These are phyloP conservation scores for Wickerhamomyces mucosus DNA, from an alignment of 805 yeast genomes.

Conservation along the genomic window DNA sequence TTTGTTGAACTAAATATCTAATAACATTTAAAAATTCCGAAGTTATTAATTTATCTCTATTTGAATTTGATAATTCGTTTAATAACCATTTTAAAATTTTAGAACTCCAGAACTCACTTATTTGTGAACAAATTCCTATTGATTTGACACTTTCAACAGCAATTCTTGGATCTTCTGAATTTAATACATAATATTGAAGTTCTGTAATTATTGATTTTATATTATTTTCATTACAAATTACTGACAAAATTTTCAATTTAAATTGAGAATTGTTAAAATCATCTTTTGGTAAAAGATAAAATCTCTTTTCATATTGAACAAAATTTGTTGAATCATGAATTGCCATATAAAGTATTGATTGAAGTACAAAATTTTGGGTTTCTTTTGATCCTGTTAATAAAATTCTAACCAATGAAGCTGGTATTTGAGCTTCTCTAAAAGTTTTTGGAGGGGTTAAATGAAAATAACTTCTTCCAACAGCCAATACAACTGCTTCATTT, in stretches of 20 bases:
- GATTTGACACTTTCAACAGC: constrained; percentile 47
- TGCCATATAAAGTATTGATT: constrained; percentile 34
- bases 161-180: constrained; percentile 16
- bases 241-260: constrained; percentile 55
- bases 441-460: constrained; percentile 50
- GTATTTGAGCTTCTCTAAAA: constrained; percentile 39
- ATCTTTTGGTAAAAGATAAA: constrained; percentile 53
- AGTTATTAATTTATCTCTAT: constrained; percentile 25
- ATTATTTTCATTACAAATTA: constrained; percentile 44
- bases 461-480: constrained; percentile 46
- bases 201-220: constrained; percentile 47
- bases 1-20: constrained; percentile 59
- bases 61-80: constrained; percentile 29
- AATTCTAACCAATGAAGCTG: constrained; percentile 38
- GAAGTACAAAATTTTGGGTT: constrained; percentile 31
- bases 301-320: constrained; percentile 31
- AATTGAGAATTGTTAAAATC: constrained; percentile 23
- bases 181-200: constrained; percentile 45
- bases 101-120: constrained; percentile 37
- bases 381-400: constrained; percentile 25
- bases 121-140: constrained; percentile 50
- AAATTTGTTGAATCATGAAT: constrained; percentile 27
- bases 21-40: constrained; percentile 67
- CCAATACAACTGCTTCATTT: constrained; percentile 52
- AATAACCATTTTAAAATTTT: constrained; percentile 59